Evolutionary conservation across 2,329 filamentous ascomycete genomes (phyloP).

Genomic region (Colletotrichum lupini): DNA sequence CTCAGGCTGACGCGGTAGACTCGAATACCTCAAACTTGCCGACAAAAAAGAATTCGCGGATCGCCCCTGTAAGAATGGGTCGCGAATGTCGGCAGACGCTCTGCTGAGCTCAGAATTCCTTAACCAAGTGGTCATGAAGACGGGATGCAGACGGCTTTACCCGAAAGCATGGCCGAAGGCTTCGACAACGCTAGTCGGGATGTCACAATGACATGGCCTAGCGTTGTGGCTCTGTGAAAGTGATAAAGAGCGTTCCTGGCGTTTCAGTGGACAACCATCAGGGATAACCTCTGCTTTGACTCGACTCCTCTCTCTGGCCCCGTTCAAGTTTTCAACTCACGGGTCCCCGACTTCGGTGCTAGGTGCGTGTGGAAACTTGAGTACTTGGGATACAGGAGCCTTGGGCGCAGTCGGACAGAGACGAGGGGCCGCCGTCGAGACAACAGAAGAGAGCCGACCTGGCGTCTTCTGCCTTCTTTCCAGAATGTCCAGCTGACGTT

Average conservation of each 20-base stretch:
- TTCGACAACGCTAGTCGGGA: slow-evolving; percentile 12
- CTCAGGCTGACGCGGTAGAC: neutral
- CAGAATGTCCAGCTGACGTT: slow-evolving; percentile 2
- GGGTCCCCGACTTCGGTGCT: neutral
- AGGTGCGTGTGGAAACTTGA: neutral
- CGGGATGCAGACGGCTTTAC: slow-evolving; percentile 13
- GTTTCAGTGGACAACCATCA: neutral
- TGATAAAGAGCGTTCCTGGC: neutral
- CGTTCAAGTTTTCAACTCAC: neutral
- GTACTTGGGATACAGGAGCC: neutral
- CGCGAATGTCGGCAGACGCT: neutral
- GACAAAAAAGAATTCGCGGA: neutral
- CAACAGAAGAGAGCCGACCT: neutral
- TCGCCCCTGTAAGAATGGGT: neutral
- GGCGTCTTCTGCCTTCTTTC: slow-evolving; percentile 5
- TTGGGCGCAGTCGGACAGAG: slow-evolving; percentile 1
- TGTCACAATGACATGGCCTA: neutral
- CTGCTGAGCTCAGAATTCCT: neutral
- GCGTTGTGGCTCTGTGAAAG: neutral
- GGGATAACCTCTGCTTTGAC: neutral
- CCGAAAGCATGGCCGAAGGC: slow-evolving; percentile 2
- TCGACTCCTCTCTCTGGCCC: neutral
- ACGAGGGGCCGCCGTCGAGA: neutral
- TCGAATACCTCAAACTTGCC: neutral
- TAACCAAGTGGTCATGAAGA: neutral